phyloP scores from a whole-genome alignment of 2,329 filamentous ascomycete species.

The Sporothrix curviconia region DNA sequence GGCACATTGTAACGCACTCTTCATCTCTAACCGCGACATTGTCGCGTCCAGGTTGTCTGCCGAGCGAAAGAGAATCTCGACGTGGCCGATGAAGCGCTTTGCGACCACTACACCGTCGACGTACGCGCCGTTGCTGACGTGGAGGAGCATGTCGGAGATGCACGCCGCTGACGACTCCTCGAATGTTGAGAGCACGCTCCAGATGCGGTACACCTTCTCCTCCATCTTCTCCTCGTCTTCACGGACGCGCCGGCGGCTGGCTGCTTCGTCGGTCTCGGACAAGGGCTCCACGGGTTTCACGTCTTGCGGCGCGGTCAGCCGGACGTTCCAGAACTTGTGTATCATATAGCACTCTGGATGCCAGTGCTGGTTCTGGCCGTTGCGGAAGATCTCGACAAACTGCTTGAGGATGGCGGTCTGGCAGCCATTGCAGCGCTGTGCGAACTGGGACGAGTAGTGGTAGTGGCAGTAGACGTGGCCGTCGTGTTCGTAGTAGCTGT shows the following conservation, averaged over 20 bases:
- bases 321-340: constrained; percentile 99
- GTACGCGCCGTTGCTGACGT: constrained; percentile 96
- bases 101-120: constrained; percentile 91
- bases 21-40: constrained; percentile 62
- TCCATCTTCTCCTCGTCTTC: constrained; percentile 91
- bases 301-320: constrained; percentile 60
- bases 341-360: constrained; percentile 99
- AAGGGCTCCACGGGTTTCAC: constrained; percentile 25
- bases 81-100: constrained; percentile 92
- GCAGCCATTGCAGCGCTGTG: constrained; percentile 92
- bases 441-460: constrained; percentile 96
- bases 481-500: constrained; percentile 98
- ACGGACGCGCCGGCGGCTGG: constrained; percentile 68
- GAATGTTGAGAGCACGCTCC: constrained; percentile 94
- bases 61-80: constrained; percentile 84
- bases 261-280: constrained; percentile 41
- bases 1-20: constrained; percentile 50
- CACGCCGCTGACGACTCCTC: constrained; percentile 97
- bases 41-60: constrained; percentile 77
- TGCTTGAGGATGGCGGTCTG: constrained; percentile 97
- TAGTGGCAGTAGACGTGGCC: constrained; percentile 96
- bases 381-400: constrained; percentile 97
- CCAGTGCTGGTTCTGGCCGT: constrained; percentile 98
- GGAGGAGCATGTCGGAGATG: constrained; percentile 97
- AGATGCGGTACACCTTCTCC: constrained; percentile 95